Evolutionary conservation across 2,329 filamentous ascomycete species (phyloP), one percentile per base, ranked within the genome.

Genomic region (Triangularia setosa): DNA sequence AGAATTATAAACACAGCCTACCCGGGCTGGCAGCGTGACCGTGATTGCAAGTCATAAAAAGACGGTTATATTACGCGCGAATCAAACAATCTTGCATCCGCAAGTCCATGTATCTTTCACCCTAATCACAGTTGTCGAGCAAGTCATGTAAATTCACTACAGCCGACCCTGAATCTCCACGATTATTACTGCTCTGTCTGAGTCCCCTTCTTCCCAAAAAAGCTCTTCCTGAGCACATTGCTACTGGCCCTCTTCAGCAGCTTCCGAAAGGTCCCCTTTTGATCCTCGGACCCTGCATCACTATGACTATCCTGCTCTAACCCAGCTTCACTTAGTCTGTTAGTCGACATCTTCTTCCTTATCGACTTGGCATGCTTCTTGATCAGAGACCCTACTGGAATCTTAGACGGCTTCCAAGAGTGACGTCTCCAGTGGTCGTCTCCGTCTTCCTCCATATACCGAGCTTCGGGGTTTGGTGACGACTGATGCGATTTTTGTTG

Each of bases 231-330:
- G 25, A 60, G n/a, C 14, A 63, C 40, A 30, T 58, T 53, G 5
- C 55, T 63, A 35, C 61, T 63, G 2, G 61, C 61, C 40, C 58
- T 63, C 44, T 58, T 63, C 7, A 63, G 25, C 24, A 63, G 23
- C 35, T 63, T 63, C 1, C 54, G 55, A 58, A 63, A 60, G 11
- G 35, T 58, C 14, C 23, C 40, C 24, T 58, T 53, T 11, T 23
- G 25, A 53, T 28, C 40, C 14, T 21, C 40, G 4, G 23, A 21
- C 8, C 18, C 25, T 23, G 8, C 57, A 18, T n/a, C 57, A 35
- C 30, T 35, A 30, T 57, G 25, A 33, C 23, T 27, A 57, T 57
- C 23, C 6, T 57, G 23, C 5, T 57, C 23, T 12, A n/a, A n/a
- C 3, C 4, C 16, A 28, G 12, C 18, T 16, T 27, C 54, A 16